Base-by-base conservation (phyloP, 2,329 filamentous ascomycete genomes). In the Curvularia verruculosa region DNA sequence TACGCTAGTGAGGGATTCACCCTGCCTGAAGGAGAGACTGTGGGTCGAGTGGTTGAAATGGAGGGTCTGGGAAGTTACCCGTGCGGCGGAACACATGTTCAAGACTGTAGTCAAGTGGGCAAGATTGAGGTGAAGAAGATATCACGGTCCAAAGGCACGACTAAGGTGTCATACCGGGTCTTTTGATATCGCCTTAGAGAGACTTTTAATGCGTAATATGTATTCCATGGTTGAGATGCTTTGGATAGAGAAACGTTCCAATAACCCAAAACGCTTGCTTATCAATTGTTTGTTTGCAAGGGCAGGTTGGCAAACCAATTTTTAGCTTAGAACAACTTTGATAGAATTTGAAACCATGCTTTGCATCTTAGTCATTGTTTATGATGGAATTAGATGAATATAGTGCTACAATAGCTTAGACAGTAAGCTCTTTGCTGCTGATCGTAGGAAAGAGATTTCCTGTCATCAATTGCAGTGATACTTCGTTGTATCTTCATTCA, bases 31-130 rank as follows among this genome's bases (percentile, higher is more conserved):
- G 67, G 64, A n/a, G 71, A 67, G 10, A 66, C 67, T 12, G 65
- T 68, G 19, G 66, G 67, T 3, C 80, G 89, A 8, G 87, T 91
- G 0, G 88, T 91, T 23, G 83, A 85, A 56, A 89, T 92, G 58
- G 83, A 85, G 0, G 88, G 88, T 0, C 83, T 84, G 0, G 89
- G 88, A 64, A 83, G 83, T 24, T 91, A 92, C 77, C 88, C 89
- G 1, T 92, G 89, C 72, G 89, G 89, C 7, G 89, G 89, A 0
- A 92, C 89, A 24, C 89, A 92, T 78, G 88, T 91, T 3, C 78
- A 83, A 28, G 82, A 77, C 18, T 88, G 87, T 19, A 80, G 82
- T 55, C 64, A 82, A 58, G 86, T 84, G 66, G 86, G 87, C 0
- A 82, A 83, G 69, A 85, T 86, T 5, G 83, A 78, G 3, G 86